Percentiles rank a stretch among this genome's conserved stretches.
These are phyloP conservation scores for Phaeosphaeria sp. DNA, from an alignment of 2,329 filamentous ascomycete species.

Conservation along the genomic window DNA sequence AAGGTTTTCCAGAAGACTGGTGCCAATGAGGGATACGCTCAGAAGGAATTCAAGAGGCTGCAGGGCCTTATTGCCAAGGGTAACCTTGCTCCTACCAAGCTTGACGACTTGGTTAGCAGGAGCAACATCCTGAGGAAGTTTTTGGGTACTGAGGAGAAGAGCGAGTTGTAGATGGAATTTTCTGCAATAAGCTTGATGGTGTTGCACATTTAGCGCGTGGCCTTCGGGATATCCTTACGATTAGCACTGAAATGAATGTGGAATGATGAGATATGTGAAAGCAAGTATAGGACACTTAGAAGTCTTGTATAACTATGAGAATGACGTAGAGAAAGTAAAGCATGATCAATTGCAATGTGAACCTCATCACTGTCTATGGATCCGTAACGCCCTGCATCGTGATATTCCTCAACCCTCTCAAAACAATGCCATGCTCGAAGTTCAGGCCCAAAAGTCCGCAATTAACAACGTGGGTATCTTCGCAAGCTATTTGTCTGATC, in stretches of 20 bases:
- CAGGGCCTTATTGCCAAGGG: conserved; percentile 85
- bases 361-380: not conserved
- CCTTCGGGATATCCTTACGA: conserved; percentile 2
- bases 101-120: conserved; percentile 85
- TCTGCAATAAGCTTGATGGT: not conserved
- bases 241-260: conserved; percentile 3
- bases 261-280: not conserved
- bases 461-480: not conserved
- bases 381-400: not conserved
- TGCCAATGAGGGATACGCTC: conserved; percentile 77
- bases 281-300: conserved; percentile 1
- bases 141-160: conserved; percentile 67
- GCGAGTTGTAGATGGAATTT: conserved; percentile 68
- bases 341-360: not conserved
- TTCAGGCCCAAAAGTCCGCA: not conserved
- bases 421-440: not conserved
- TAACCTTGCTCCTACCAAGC: conserved; percentile 81
- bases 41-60: conserved; percentile 85
- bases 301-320: conserved; percentile 23
- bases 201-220: conserved; percentile 1
- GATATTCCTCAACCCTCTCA: not conserved
- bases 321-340: conserved; percentile 8
- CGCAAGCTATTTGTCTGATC: conserved; percentile 27
- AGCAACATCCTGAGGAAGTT: conserved; percentile 89
- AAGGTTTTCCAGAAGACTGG: conserved; percentile 86